Evolutionary conservation across 1,284 basidiomycete genomes (phyloP), one percentile per base, ranked within the genome.

Genomic region (Cutaneotrichosporon sp.): DNA sequence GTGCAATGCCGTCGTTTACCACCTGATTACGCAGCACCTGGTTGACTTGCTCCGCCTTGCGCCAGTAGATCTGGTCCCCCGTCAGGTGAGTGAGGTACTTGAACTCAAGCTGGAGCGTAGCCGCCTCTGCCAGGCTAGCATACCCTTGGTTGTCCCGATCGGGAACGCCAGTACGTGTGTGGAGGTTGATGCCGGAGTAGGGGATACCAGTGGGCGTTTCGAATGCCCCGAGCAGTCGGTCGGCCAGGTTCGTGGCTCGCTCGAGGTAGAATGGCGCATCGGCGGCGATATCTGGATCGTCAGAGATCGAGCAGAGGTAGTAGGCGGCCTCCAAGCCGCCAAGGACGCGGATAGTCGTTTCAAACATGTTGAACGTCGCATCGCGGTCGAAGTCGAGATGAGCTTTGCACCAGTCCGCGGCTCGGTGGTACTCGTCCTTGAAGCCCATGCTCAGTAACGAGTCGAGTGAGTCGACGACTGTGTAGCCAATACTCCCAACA

Each of bases 381-480:
- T 91, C 84, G 11, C 84, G 79, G 32, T 94, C 85, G 66, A 96
- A 92, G 9, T 79, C 75, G 39, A 97, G 74, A 31, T 82, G 77
- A 24, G 80, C 78, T 24, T 78, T 79, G 17, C 96, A 80, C 92
- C 93, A 97, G 35, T 82, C 68, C 14, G 85, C 77, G 0, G 92
- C 89, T 11, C 87, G 80, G 43, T 77, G 59, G 66, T 91, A 92
- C 70, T 94, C 92, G 0, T 85, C 82, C 10, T 82, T 72, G 11
- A 93, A 78, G 2, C 85, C 88, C 84, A 96, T 86, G 49, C 97
- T 75, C 43, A 90, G 80, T 76, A 97, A 84, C 5, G 87, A 87
- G 71, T 97, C 93, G 31, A 92, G 79, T 0, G 87, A 83, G 64
- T 92, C 90, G 35, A 84, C 79, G 31, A 92, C 82, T 26, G 84